Percentiles rank a stretch among this genome's conserved stretches.
phyloP scores from a whole-genome alignment of 1,139 yeast species.

The Ashbya aceris region DNA sequence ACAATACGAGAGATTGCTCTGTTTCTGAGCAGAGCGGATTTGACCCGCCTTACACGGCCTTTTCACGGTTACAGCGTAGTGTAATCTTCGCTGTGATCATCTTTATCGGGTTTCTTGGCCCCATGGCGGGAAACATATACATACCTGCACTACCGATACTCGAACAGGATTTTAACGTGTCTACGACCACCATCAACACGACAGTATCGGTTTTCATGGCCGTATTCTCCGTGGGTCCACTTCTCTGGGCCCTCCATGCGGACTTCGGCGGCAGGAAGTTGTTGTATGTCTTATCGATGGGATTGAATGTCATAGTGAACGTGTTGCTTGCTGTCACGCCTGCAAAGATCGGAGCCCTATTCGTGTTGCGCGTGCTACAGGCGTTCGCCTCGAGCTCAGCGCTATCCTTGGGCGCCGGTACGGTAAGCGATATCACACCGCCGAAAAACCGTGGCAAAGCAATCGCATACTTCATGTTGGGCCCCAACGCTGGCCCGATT shows the following conservation, averaged over 20 bases:
- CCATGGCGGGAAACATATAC: conserved; percentile 51
- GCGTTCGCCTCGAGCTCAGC: conserved; percentile 50
- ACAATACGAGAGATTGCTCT: no score
- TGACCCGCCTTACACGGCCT: conserved; percentile 18
- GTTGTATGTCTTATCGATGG: conserved; percentile 39
- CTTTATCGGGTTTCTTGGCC: conserved; percentile 45
- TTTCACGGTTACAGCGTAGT: conserved; percentile 16
- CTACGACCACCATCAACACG: conserved; percentile 43
- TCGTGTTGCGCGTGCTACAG: conserved; percentile 38
- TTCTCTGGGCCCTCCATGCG: conserved; percentile 49
- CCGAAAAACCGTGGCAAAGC: conserved; percentile 43
- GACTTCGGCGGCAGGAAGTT: conserved; percentile 51
- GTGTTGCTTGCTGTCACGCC: conserved; percentile 42
- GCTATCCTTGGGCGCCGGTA: conserved; percentile 49
- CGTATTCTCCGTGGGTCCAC: conserved; percentile 45
- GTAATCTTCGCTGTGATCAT: conserved; percentile 22
- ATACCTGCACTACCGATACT: conserved; percentile 47
- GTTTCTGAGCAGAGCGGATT: background rate
- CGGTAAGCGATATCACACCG: conserved; percentile 42
- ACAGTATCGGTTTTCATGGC: conserved; percentile 55
- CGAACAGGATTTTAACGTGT: conserved; percentile 35
- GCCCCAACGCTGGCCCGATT: conserved; percentile 53
- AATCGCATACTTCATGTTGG: conserved; percentile 47
- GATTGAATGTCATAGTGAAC: conserved; percentile 39
- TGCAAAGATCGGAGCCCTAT: conserved; percentile 37